Percentiles rank a stretch among this genome's conserved stretches.
Evolutionary conservation across 768 basidiomycete species (phyloP).

Genomic region (Pleurotus platypus): DNA sequence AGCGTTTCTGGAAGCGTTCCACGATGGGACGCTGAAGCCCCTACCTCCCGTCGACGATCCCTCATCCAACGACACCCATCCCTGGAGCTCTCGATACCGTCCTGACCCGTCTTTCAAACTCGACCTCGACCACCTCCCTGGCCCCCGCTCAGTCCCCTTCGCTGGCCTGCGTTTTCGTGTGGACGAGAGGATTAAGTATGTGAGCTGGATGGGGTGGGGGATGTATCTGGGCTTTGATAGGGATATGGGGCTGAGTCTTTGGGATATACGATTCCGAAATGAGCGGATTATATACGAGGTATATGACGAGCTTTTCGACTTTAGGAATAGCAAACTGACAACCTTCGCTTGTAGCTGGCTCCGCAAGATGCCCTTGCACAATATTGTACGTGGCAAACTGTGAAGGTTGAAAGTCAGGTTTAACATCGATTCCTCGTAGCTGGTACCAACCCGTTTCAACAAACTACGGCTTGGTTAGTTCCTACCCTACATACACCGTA

Average conservation of each 20-base stretch:
- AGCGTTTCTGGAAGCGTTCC: conserved; percentile 50
- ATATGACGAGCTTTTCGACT: not conserved
- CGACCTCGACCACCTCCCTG: conserved; percentile 63
- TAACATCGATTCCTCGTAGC: conserved; percentile 26
- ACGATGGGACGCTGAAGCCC: conserved; percentile 47
- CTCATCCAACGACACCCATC: conserved; percentile 24
- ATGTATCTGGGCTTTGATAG: conserved; percentile 60
- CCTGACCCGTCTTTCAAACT: conserved; percentile 23
- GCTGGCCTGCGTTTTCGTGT: conserved; percentile 57
- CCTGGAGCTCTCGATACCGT: conserved; percentile 46
- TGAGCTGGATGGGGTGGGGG: conserved; percentile 71
- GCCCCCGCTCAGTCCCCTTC: conserved; percentile 61
- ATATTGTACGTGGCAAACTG: conserved; percentile 33
- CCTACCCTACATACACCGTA: not conserved
- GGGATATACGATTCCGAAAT: conserved; percentile 54
- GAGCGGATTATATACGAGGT: conserved; percentile 64
- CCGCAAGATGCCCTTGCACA: conserved; percentile 65
- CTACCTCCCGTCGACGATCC: conserved; percentile 26
- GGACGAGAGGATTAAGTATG: conserved; percentile 44
- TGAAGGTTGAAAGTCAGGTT: not conserved
- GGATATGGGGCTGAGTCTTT: conserved; percentile 63
- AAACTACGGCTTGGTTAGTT: conserved; percentile 45
- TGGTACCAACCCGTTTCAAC: conserved; percentile 60
- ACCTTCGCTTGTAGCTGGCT: conserved; percentile 31
- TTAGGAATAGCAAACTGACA: not conserved